Conservation (phyloP, 768 basidiomycete genomes). For the Mycena pura region DNA sequence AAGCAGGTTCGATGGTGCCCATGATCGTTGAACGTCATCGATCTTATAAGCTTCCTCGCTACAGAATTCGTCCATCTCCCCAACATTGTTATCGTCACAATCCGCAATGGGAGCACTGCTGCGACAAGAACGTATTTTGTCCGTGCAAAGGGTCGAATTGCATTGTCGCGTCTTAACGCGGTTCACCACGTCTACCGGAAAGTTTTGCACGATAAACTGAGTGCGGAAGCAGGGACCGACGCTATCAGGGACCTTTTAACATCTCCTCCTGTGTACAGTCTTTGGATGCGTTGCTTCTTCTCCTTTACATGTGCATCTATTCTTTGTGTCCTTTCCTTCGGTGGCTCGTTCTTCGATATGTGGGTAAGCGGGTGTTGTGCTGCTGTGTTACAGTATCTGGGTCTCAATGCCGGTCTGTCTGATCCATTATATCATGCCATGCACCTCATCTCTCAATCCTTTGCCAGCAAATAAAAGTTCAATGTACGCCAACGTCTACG, state of each 20-base stretch:
- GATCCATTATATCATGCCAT: background rate
- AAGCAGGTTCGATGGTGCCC: conserved; percentile 54
- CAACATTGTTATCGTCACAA: conserved; percentile 79
- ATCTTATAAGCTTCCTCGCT: background rate
- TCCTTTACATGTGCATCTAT: conserved; percentile 81
- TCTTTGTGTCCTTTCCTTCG: conserved; percentile 85
- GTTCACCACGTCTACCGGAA: conserved; percentile 87
- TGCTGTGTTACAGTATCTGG: conserved; percentile 76
- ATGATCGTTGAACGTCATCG: too few relatives aligned
- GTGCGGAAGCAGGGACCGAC: conserved; percentile 73
- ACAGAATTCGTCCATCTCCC: conserved; percentile 83
- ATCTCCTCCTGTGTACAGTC: conserved; percentile 71
- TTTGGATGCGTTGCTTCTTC: conserved; percentile 70
- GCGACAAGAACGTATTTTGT: conserved; percentile 87
- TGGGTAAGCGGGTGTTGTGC: conserved; percentile 78
- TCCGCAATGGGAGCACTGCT: conserved; percentile 75
- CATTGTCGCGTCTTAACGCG: conserved; percentile 80
- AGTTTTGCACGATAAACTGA: conserved; percentile 84
- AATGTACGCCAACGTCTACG: conserved; percentile 95
- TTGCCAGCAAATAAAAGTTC: conserved; percentile 76
- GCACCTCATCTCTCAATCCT: background rate
- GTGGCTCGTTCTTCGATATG: conserved; percentile 84
- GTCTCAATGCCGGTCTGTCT: conserved; percentile 60
- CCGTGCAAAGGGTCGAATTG: conserved; percentile 79
- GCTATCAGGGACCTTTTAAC: conserved; percentile 69